Evolutionary conservation across 768 basidiomycete genomes (phyloP).

Genomic region (Naganishia vaughanmartiniae): DNA sequence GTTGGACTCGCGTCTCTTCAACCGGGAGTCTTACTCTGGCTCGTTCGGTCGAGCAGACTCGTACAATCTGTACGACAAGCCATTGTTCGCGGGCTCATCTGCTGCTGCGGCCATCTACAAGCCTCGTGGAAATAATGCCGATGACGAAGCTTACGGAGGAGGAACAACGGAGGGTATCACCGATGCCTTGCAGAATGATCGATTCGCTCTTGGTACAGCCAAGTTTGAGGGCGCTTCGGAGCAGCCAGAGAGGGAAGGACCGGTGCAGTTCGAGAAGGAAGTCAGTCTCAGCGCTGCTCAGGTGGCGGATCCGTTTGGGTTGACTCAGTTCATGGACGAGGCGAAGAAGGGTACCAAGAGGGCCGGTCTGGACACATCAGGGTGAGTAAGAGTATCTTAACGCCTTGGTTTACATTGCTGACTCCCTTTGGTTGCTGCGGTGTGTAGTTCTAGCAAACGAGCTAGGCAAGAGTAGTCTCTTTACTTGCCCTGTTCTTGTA

Average conservation of each 20-base stretch:
- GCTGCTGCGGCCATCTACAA: conserved; percentile 99
- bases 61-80: conserved; percentile 92
- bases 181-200: conserved; percentile 84
- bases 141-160: conserved; percentile 88
- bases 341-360: conserved; percentile 93
- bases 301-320: conserved; percentile 83
- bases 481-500: background rate
- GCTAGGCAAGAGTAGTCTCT: conserved; percentile 29
- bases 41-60: conserved; percentile 86
- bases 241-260: conserved; percentile 67
- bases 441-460: conserved; percentile 25
- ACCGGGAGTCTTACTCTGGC: conserved; percentile 79
- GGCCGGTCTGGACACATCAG: conserved; percentile 46
- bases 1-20: conserved; percentile 95
- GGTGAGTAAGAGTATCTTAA: conserved; percentile 25
- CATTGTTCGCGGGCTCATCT: conserved; percentile 91
- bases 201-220: conserved; percentile 83
- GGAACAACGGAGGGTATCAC: conserved; percentile 94
- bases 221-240: conserved; percentile 90
- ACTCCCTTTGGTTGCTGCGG: background rate
- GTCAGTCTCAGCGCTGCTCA: conserved; percentile 44
- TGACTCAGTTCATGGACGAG: conserved; percentile 95
- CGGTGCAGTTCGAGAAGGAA: conserved; percentile 98
- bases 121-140: conserved; percentile 82
- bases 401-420: background rate